Evolutionary conservation across 495 filamentous ascomycete species (phyloP).

Genomic region (Penicillium pancosmium): DNA sequence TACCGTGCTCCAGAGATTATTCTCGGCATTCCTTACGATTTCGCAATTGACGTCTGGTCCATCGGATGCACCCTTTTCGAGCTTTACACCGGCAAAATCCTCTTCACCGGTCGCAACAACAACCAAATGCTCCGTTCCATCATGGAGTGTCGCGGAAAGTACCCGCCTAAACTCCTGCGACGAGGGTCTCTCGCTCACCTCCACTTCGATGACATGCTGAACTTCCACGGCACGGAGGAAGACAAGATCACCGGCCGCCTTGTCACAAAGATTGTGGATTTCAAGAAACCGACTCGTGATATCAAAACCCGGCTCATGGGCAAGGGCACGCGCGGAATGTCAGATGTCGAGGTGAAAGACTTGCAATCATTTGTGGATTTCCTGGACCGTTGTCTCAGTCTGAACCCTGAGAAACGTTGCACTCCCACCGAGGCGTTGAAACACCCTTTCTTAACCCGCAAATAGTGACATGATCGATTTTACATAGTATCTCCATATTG

Average conservation of each 20-base stretch:
- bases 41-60: slow-evolving; percentile 95
- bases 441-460: slow-evolving; percentile 74
- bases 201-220: slow-evolving; percentile 86
- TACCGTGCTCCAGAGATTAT: slow-evolving; percentile 98
- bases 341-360: slow-evolving; percentile 75
- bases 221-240: slow-evolving; percentile 83
- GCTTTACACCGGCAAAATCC: slow-evolving; percentile 94
- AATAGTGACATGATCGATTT: slow-evolving; percentile 14
- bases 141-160: slow-evolving; percentile 94
- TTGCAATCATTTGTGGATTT: slow-evolving; percentile 81
- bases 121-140: slow-evolving; percentile 96
- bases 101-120: slow-evolving; percentile 93
- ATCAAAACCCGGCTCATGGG: slow-evolving; percentile 74
- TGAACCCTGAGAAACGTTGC: slow-evolving; percentile 93
- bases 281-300: slow-evolving; percentile 81
- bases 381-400: slow-evolving; percentile 79
- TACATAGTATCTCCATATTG: slow-evolving; percentile 6
- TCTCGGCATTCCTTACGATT: slow-evolving; percentile 91
- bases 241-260: slow-evolving; percentile 85
- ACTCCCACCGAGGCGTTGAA: slow-evolving; percentile 84
- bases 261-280: slow-evolving; percentile 67
- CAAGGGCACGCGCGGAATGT: slow-evolving; percentile 69
- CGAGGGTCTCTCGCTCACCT: slow-evolving; percentile 69
- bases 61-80: slow-evolving; percentile 97
- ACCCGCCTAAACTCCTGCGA: slow-evolving; percentile 82